These are phyloP conservation scores for Chrysanthemum lavandulifolium DNA, from an alignment of 129 eudicot species.

Conservation along the genomic window DNA sequence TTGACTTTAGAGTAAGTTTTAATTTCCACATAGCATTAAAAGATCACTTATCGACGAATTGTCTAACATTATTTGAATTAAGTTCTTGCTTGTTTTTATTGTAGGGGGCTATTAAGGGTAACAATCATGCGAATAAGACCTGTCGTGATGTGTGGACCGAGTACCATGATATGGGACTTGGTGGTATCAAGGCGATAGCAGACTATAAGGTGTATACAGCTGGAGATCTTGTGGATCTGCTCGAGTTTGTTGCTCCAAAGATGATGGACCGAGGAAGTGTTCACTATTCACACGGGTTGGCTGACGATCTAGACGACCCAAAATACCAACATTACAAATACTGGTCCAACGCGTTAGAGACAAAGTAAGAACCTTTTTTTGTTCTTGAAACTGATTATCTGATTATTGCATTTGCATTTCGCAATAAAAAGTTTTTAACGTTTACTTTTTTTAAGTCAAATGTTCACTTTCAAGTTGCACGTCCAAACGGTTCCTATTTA, in stretches of 20 bases:
- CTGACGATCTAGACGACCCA: conserved; percentile 83
- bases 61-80: background rate
- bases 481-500: too few relatives aligned
- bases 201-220: conserved; percentile 84
- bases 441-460: background rate
- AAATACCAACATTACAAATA: conserved; percentile 78
- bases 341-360: conserved; percentile 94
- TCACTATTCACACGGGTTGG: conserved; percentile 83
- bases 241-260: conserved; percentile 85
- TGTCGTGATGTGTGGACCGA: conserved; percentile 97
- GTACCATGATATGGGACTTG: conserved; percentile 86
- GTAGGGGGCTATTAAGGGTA: conserved; percentile 83
- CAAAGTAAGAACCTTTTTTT: conserved; percentile 51
- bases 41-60: background rate
- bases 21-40: background rate
- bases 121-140: conserved; percentile 54
- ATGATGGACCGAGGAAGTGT: conserved; percentile 88
- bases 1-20: conserved; percentile 75
- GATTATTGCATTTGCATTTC: background rate
- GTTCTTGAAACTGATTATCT: background rate
- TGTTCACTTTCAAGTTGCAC: background rate
- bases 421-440: background rate
- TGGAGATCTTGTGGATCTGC: conserved; percentile 66
- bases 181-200: conserved; percentile 75
- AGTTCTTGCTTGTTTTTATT: background rate